Conservation (phyloP, 768 basidiomycete species). For the Wakefieldia striispora region DNA sequence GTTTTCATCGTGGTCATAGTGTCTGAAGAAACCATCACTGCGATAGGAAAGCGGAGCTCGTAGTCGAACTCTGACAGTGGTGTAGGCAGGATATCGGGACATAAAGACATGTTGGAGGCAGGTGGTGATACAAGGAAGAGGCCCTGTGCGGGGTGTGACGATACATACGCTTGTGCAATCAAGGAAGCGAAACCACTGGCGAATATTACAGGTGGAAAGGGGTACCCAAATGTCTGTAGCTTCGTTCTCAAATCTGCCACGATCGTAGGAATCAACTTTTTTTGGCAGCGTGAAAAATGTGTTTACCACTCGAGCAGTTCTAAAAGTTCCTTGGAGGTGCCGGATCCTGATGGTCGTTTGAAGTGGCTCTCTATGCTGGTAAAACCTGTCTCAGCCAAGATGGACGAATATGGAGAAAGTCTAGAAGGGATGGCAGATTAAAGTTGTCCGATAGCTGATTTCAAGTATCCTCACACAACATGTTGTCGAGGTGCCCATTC, state of each 20-base stretch:
- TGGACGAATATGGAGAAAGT: conserved; percentile 34
- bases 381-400: conserved; percentile 48
- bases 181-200: conserved; percentile 49
- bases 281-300: not conserved
- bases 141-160: conserved; percentile 60
- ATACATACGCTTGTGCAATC: conserved; percentile 66
- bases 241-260: conserved; percentile 41
- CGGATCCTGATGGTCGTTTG: conserved; percentile 17
- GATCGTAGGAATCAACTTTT: not conserved
- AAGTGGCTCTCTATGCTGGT: conserved; percentile 47
- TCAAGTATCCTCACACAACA: conserved; percentile 33
- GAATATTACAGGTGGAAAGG: conserved; percentile 59
- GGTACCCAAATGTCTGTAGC: conserved; percentile 41
- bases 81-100: conserved; percentile 31
- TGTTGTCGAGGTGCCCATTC: conserved; percentile 41
- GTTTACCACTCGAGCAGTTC: conserved; percentile 41
- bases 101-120: conserved; percentile 36
- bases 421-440: not conserved
- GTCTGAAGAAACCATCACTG: conserved; percentile 40
- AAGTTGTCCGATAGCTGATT: not conserved
- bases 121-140: conserved; percentile 63
- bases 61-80: conserved; percentile 53
- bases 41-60: conserved; percentile 62
- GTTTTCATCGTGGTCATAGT: conserved; percentile 35
- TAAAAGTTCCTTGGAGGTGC: conserved; percentile 32